Evolutionary conservation across 768 basidiomycete species (phyloP), one percentile per base, ranked within the genome.

Genomic region (Amanita exitialis): DNA sequence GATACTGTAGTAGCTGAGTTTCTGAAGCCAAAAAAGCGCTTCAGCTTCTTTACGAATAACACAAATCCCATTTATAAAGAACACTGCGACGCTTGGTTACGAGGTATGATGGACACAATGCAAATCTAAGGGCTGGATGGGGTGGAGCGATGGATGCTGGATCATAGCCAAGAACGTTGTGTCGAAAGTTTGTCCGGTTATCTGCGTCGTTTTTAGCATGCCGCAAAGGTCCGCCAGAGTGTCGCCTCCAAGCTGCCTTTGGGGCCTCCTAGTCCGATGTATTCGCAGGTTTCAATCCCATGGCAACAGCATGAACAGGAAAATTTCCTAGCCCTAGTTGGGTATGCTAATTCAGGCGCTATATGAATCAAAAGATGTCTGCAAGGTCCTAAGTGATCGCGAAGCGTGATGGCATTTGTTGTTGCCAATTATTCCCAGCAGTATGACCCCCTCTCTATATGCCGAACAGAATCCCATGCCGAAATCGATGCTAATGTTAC

Each of bases 1-100:
- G 28, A 34, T 49, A 57, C 59, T 59, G 34, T 34, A 38, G 35
- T 36, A 23, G 18, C 15, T 2, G 7, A 9, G 21, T n/a, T n/a
- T 9, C n/a, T 49, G 49, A 12, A 28, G 25, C 49, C 23, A 12
- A 49, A 49, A 16, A 21, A 9, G 8, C 6, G 27, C 18, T 41
- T 32, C 44, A 46, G 25, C 3, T 46, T 46, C 34, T 16, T 4
- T 16, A 46, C 12, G 15, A 20, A 34, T 5, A 18, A 12, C 21
- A 8, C 18, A 10, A 38, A 38, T n/a, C 1, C 39, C 39, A 41
- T 41, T 41, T 41, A 41, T 41, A 39, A 20, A 10, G 16, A 21
- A 39, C 9, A 4, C 38, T 39, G 16, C 2, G 5, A 13, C 12
- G 2, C 12, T 15, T 36, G 36, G n/a, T 36, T 36, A 8, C 34